A percentile compares a stretch with the other conserved stretches of the same genome.
Evolutionary conservation across 148 eudicot species (phyloP).

Genomic region (Suaeda aralocaspica): DNA sequence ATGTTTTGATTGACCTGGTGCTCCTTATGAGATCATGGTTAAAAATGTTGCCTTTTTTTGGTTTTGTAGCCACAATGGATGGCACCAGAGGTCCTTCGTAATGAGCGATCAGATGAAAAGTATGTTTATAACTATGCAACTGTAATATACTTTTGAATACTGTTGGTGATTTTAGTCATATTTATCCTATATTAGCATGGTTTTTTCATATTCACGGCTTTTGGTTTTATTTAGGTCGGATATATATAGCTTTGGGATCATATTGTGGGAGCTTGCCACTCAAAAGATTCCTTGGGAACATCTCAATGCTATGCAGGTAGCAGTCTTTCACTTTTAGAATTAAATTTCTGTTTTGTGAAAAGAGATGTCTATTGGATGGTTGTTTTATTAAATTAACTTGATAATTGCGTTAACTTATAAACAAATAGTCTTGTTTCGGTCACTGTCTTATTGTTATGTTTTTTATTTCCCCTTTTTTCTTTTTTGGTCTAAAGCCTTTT

Average conservation of each 20-base stretch:
- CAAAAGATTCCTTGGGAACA: constrained; percentile 94
- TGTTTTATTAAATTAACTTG: background rate
- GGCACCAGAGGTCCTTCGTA: constrained; percentile 99
- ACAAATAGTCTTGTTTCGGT: background rate
- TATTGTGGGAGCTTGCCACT: constrained; percentile 92
- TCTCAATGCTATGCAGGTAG: constrained; percentile 97
- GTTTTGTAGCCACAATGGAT: constrained; percentile 94
- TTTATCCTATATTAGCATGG: background rate
- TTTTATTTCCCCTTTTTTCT: background rate
- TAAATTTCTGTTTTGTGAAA: background rate
- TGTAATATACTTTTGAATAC: background rate
- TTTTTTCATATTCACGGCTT: background rate
- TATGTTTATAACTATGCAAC: constrained; percentile 32
- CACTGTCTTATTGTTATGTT: background rate
- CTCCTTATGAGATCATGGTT: background rate
- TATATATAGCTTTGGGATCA: constrained; percentile 85
- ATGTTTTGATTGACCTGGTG: constrained; percentile 6
- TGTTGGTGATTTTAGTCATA: background rate
- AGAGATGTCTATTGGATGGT: background rate
- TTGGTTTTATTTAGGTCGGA: constrained; percentile 62
- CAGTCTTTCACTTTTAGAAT: background rate
- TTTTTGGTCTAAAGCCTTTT: background rate
- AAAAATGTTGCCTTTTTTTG: background rate
- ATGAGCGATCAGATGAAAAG: constrained; percentile 92
- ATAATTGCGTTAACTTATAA: background rate